These are phyloP conservation scores for Trypanosoma congolense DNA, from an alignment of 208 protist genomes.

Conservation along the genomic window DNA sequence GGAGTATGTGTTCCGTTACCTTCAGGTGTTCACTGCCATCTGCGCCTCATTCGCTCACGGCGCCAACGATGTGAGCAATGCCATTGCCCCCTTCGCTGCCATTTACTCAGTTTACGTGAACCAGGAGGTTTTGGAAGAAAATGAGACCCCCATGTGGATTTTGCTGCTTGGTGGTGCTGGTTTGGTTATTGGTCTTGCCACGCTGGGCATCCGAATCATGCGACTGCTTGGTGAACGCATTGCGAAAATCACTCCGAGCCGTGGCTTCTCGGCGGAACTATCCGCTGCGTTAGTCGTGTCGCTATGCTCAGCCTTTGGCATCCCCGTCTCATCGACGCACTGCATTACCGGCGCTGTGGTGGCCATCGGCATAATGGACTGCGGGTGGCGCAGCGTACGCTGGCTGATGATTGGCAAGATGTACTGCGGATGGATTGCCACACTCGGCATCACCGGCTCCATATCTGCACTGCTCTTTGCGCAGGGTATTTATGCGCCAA, in stretches of 20 bases:
- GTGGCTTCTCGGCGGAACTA: slow-evolving; percentile 73
- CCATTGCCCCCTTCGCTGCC: slow-evolving; percentile 68
- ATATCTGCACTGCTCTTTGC: slow-evolving; percentile 73
- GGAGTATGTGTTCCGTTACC: slow-evolving; percentile 75
- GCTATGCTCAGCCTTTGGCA: slow-evolving; percentile 64
- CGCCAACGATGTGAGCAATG: slow-evolving; percentile 84
- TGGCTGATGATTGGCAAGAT: slow-evolving; percentile 77
- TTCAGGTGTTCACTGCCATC: slow-evolving; percentile 80
- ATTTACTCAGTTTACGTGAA: slow-evolving; percentile 67
- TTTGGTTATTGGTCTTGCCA: slow-evolving; percentile 63
- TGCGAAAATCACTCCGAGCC: slow-evolving; percentile 72
- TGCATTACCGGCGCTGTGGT: slow-evolving; percentile 87
- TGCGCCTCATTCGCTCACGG: slow-evolving; percentile 83
- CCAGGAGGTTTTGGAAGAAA: slow-evolving; percentile 24
- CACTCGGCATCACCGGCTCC: slow-evolving; percentile 45
- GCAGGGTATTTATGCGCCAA: slow-evolving; percentile 65
- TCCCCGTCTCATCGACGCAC: slow-evolving; percentile 89
- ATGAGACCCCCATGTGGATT: slow-evolving; percentile 63
- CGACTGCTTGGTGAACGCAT: slow-evolving; percentile 67
- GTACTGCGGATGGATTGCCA: slow-evolving; percentile 68
- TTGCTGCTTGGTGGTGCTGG: slow-evolving; percentile 60
- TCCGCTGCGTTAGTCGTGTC: slow-evolving; percentile 71
- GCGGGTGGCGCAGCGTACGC: slow-evolving; percentile 47
- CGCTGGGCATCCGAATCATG: slow-evolving; percentile 71
- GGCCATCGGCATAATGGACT: slow-evolving; percentile 72